Base-by-base conservation (phyloP, 495 filamentous ascomycete genomes). In the Podospora conica region DNA sequence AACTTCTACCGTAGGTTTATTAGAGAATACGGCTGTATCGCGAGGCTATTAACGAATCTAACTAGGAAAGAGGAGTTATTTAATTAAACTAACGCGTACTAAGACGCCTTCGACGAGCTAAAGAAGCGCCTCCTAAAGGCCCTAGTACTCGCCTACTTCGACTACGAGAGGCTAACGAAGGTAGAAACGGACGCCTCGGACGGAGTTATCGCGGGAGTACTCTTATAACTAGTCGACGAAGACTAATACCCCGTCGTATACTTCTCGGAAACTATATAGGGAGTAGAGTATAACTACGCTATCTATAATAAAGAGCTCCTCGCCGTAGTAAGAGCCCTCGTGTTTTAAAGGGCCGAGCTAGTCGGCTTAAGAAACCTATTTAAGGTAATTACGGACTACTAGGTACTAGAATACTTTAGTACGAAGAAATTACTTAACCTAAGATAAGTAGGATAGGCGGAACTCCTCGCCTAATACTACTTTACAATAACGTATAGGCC, bases 241-340 rank as follows among this genome's bases (percentile, higher is more conserved):
- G 23, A 63, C 25, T 55, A 27, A 18, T 29, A 55, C 25, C 22
- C 22, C 5, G 28, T 55, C 5, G 12, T 18, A 7, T 63, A 18
- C 23, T 55, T 54, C 28, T 63, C 31, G 10, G 8, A 28, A 18
- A 28, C 18, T 20, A 55, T 63, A 55, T 9, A 27, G 28, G 55
- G 18, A 7, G 10, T 55, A 18, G 28, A 63, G 21, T 55, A 25
- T 21, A 63, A 63, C 9, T 63, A 63, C 22, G 2, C 11, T 3
- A 63, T 55, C 15, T 63, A 63, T 20, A 29, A 63, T 63, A 63
- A 63, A 29, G 23, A 63, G 21, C 2, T 63, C 15, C 21, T 60
- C n/a, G n/a, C 20, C 5, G 21, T 60, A n/a, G 25, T 61, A 53
- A 22, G 22, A 53, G 20, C 3, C 7, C 9, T 53, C 2, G 22